phyloP scores from a whole-genome alignment of 2,329 filamentous ascomycete genomes.

The Botrytis tulipae region DNA sequence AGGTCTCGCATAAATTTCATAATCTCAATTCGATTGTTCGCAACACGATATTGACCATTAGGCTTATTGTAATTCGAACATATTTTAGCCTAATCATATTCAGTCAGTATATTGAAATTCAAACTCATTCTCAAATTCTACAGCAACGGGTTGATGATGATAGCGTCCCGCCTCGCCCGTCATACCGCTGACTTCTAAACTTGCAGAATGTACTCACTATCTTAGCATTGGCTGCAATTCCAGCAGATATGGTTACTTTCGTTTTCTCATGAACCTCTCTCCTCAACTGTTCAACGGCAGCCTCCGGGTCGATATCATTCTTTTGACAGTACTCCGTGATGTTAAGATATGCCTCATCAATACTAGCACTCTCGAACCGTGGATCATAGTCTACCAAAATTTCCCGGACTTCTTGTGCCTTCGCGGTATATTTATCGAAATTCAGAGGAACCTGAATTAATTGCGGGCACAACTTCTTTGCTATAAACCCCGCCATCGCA shows the following conservation, averaged over 20 bases:
- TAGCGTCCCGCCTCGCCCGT: not conserved
- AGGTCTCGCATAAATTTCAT: slow-evolving; percentile 83
- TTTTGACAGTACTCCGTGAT: slow-evolving; percentile 80
- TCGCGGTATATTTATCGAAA: slow-evolving; percentile 86
- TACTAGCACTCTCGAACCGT: slow-evolving; percentile 87
- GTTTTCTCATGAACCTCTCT: slow-evolving; percentile 72
- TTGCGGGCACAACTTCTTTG: slow-evolving; percentile 87
- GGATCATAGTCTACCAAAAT: slow-evolving; percentile 86
- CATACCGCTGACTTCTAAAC: not conserved
- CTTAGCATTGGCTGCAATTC: slow-evolving; percentile 89
- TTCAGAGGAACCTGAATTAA: slow-evolving; percentile 80
- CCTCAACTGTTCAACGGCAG: slow-evolving; percentile 75
- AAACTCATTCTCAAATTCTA: not conserved
- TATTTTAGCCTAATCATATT: slow-evolving; percentile 67
- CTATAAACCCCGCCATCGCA: slow-evolving; percentile 95
- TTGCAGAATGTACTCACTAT: slow-evolving; percentile 43
- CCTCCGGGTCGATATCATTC: slow-evolving; percentile 66
- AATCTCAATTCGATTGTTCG: slow-evolving; percentile 69
- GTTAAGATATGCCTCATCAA: slow-evolving; percentile 95
- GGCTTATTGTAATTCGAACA: slow-evolving; percentile 95
- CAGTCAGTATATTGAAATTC: not conserved
- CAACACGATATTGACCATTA: slow-evolving; percentile 82
- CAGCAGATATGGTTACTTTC: slow-evolving; percentile 86
- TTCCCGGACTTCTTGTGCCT: slow-evolving; percentile 81
- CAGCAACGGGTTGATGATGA: not conserved